Evolutionary conservation across 2,329 filamentous ascomycete genomes (phyloP), one percentile per base, ranked within the genome.

Genomic region (Sporothrix globosa): DNA sequence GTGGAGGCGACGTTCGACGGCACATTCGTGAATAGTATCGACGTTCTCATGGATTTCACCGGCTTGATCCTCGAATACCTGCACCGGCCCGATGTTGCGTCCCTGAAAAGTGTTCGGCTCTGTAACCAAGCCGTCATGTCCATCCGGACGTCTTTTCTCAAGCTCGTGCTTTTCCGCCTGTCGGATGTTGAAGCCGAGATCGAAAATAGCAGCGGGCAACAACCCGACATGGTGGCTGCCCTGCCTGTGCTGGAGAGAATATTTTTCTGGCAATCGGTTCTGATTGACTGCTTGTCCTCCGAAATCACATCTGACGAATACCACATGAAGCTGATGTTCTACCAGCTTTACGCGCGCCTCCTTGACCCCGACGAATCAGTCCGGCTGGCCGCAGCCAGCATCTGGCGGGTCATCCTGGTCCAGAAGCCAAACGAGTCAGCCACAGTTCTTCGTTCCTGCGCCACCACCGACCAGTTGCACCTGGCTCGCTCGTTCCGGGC

Each of bases 191-290:
- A 97, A 66, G 90, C 91, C 46, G 80, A 85, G 0, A 48, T 58
- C 24, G 70, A 71, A 4, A 27, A 27, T 27, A 53, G 19, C 21
- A 34, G 48, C 5, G 13, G 48, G 2, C 53, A 61, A 4, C 41
- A n/a, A 3, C 56, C 54, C 3, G 39, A 46, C 6, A 87, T 91
- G 70, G 78, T 81, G 7, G 89, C 92, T 63, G 88, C 89, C 0
- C 85, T 91, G 34, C 82, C 86, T 0, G 93, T 96, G 71, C 87
- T 99, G 79, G 87, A 92, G 72, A 95, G 93, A 77, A 88, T 99
- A 75, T 88, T 92, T 0, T 98, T 97, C 79, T 99, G 96, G 96
- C 96, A 98, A 78, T 93, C 92, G 24, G 92, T 97, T 21, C 88
- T 99, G 19, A 83, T 99, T 19, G 90, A 90, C 2, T 88, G 90